A percentile compares a stretch with the other conserved stretches of the same genome.
These are phyloP conservation scores for Urostyla sp. DNA, from an alignment of 73 alveolate genomes.

Conservation along the genomic window DNA sequence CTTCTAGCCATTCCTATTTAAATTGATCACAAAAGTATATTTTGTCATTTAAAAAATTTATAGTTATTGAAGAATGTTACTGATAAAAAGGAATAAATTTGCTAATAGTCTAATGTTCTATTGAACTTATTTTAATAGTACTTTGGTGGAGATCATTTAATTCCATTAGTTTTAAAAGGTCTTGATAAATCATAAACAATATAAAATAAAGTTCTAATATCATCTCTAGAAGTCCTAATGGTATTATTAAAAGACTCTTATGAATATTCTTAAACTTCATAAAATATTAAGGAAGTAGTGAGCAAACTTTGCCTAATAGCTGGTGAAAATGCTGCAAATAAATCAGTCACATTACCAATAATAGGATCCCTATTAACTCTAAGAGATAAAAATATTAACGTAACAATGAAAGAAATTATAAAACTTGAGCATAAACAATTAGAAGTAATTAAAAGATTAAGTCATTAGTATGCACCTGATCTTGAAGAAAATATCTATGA, in stretches of 20 bases:
- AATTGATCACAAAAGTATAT: too few relatives aligned
- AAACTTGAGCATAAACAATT: background rate
- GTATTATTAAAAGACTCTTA: constrained; percentile 31
- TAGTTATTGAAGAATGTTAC: constrained; percentile 43
- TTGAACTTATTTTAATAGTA: constrained; percentile 15
- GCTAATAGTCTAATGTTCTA: constrained; percentile 17
- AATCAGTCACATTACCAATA: constrained; percentile 40
- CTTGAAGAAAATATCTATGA: constrained; percentile 31
- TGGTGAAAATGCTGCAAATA: constrained; percentile 31
- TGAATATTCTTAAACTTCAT: constrained; percentile 19
- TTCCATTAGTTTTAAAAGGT: background rate
- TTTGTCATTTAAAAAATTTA: background rate
- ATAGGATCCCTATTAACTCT: constrained; percentile 24
- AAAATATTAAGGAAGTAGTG: constrained; percentile 9
- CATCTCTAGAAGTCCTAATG: constrained; percentile 39
- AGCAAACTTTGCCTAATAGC: constrained; percentile 7
- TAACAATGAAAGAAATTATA: background rate
- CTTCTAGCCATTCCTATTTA: constrained; percentile 15
- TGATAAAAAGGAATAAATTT: constrained; percentile 32
- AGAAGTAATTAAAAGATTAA: constrained; percentile 23
- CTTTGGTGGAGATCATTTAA: constrained; percentile 46
- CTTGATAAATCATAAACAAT: background rate
- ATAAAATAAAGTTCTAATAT: constrained; percentile 31
- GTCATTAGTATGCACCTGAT: constrained; percentile 48
- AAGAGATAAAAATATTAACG: constrained; percentile 39